These are phyloP conservation scores for Sclerotinia spermophila DNA, from an alignment of 2,329 filamentous ascomycete species.

Conservation along the genomic window DNA sequence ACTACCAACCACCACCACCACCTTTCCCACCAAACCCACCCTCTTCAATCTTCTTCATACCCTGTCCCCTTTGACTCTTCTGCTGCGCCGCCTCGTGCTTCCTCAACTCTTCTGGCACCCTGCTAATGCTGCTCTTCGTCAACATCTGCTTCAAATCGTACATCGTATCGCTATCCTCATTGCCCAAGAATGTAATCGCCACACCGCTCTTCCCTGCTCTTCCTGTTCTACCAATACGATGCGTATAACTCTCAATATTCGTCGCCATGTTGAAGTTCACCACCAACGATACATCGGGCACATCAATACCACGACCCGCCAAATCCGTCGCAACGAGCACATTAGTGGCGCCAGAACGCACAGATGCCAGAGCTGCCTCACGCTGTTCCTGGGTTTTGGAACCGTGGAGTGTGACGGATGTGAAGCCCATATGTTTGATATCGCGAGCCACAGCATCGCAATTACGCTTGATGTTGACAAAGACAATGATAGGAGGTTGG, in stretches of 20 bases:
- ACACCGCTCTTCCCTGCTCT: conserved; percentile 96
- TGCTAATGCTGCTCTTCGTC: conserved; percentile 80
- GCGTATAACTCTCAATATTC: conserved; percentile 91
- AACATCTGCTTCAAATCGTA: conserved; percentile 97
- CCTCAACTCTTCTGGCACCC: conserved; percentile 85
- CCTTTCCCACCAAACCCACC: conserved; percentile 40
- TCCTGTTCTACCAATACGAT: conserved; percentile 94
- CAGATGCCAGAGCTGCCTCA: conserved; percentile 83
- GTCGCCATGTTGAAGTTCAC: conserved; percentile 99
- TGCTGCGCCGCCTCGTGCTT: conserved; percentile 91
- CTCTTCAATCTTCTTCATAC: conserved; percentile 47
- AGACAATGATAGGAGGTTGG: conserved; percentile 89
- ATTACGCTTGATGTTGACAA: conserved; percentile 99
- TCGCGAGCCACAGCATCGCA: conserved; percentile 93
- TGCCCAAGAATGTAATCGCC: conserved; percentile 90
- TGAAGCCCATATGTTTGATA: conserved; percentile 91
- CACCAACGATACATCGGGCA: conserved; percentile 87
- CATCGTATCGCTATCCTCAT: conserved; percentile 84
- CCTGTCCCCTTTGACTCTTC: conserved; percentile 54
- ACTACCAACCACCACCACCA: conserved; percentile 24
- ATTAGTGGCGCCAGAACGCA: conserved; percentile 75
- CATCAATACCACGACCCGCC: conserved; percentile 95
- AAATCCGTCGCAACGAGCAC: conserved; percentile 95
- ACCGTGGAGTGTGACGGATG: conserved; percentile 85
- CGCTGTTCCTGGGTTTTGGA: conserved; percentile 97